A percentile compares a stretch with the other conserved stretches of the same genome.
These are phyloP conservation scores for Claviceps purpurea DNA, from an alignment of 2,329 filamentous ascomycete species.

Conservation along the genomic window DNA sequence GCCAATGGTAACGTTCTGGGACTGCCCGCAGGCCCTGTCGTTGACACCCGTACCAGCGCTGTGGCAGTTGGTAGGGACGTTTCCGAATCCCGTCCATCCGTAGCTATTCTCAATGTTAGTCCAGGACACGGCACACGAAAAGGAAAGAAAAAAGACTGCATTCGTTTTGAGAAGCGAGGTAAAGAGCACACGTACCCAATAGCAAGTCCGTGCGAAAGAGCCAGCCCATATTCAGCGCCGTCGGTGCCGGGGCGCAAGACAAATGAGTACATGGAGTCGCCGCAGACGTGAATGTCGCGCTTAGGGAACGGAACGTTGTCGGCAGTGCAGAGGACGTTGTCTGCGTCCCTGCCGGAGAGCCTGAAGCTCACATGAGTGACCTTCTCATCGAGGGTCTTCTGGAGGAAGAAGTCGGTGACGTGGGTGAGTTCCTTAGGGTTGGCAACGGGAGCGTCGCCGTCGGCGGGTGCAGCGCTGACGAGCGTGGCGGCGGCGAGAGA, in stretches of 20 bases:
- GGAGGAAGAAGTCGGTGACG: slow-evolving; percentile 12
- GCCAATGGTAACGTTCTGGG: too few species aligned
- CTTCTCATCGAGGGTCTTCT: slow-evolving; percentile 8
- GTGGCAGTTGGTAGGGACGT: background rate
- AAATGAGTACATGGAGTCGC: slow-evolving; percentile 17
- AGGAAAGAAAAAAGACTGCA: too few species aligned
- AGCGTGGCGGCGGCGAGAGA: background rate
- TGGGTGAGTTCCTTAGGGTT: slow-evolving; percentile 12
- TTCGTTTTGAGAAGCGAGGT: too few species aligned
- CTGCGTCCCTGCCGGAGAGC: slow-evolving; percentile 10
- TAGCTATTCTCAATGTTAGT: background rate
- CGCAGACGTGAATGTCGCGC: slow-evolving; percentile 12
- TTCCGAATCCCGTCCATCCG: background rate
- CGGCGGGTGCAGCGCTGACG: background rate
- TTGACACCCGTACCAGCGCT: background rate
- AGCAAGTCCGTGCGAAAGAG: background rate
- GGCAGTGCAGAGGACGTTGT: slow-evolving; percentile 7
- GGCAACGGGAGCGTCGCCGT: too few species aligned
- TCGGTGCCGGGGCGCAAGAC: slow-evolving; percentile 8
- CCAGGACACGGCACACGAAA: too few species aligned
- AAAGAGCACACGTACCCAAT: slow-evolving; percentile 9
- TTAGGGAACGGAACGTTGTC: slow-evolving; percentile 1
- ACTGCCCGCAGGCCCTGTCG: background rate
- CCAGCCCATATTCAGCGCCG: background rate
- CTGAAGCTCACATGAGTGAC: slow-evolving; percentile 10